A percentile compares a stretch with the other conserved stretches of the same genome.
Evolutionary conservation across 2,329 filamentous ascomycete genomes (phyloP).

Genomic region (Exophiala phaeomuriformis): DNA sequence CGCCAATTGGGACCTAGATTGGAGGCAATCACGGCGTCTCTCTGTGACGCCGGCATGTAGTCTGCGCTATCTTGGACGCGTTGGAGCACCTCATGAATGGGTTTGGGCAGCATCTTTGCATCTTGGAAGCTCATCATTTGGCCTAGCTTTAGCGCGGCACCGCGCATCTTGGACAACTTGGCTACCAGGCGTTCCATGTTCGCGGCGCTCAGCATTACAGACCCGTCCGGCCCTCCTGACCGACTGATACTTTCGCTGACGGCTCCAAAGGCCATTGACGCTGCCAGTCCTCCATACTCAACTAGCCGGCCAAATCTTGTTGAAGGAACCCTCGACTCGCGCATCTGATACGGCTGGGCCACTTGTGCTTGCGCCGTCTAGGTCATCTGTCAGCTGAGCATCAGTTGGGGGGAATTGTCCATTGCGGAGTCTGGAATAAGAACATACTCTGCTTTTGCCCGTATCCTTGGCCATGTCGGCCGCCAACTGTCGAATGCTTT

Average conservation of each 20-base stretch:
- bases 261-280: conserved; percentile 90
- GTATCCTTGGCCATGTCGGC: conserved; percentile 42
- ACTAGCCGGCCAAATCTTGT: conserved; percentile 80
- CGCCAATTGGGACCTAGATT: conserved; percentile 83
- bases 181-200: conserved; percentile 92
- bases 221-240: conserved; percentile 66
- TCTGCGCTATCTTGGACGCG: conserved; percentile 93
- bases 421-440: conserved; percentile 4
- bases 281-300: conserved; percentile 90
- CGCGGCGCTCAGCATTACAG: conserved; percentile 74
- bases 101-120: conserved; percentile 81
- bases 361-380: conserved; percentile 32
- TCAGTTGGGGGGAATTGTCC: conserved; percentile 32
- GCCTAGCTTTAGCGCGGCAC: conserved; percentile 90
- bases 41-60: conserved; percentile 94
- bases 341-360: conserved; percentile 56
- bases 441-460: conserved; percentile 28
- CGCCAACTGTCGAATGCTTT: conserved; percentile 42
- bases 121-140: conserved; percentile 99
- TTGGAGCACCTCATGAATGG: conserved; percentile 83
- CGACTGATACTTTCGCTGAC: conserved; percentile 78
- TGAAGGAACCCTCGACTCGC: conserved; percentile 84
- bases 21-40: conserved; percentile 69
- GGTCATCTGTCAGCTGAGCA: conserved; percentile 38
- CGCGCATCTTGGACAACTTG: conserved; percentile 91